These are phyloP conservation scores for Heteromeles arbutifolia DNA, from an alignment of 306 rosid genomes.

Conservation along the genomic window DNA sequence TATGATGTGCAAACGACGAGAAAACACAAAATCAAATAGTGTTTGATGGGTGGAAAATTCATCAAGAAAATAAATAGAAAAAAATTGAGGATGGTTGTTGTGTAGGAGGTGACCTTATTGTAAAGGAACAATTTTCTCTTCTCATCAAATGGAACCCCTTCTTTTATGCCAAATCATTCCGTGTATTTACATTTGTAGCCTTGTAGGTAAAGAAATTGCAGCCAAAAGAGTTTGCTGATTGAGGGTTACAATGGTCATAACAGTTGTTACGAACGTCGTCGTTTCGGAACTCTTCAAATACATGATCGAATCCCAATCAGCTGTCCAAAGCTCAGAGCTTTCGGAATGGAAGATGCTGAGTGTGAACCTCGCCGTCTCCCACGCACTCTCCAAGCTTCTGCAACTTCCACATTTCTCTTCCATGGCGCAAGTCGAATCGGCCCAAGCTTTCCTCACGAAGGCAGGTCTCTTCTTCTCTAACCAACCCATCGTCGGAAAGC, in stretches of 20 bases:
- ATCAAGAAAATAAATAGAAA: slow-evolving; percentile 8
- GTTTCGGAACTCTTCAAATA: background rate
- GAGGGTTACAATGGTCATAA: background rate
- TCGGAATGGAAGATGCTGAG: background rate
- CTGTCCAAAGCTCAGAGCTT: background rate
- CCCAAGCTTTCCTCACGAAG: slow-evolving; percentile 46
- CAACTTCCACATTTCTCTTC: slow-evolving; percentile 30
- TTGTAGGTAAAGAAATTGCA: background rate
- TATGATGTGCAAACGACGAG: background rate
- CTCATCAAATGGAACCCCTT: slow-evolving; percentile 1
- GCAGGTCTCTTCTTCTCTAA: slow-evolving; percentile 28
- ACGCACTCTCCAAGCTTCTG: slow-evolving; percentile 18
- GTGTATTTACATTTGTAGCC: background rate
- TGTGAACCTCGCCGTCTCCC: slow-evolving; percentile 7
- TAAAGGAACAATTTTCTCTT: slow-evolving; percentile 15
- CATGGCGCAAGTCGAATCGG: slow-evolving; percentile 36
- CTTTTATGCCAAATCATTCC: background rate
- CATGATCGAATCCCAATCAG: background rate
- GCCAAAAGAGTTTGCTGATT: background rate
- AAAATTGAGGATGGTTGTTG: slow-evolving; percentile 1
- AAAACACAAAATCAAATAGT: background rate
- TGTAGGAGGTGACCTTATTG: slow-evolving; percentile 23
- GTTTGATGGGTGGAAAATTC: background rate
- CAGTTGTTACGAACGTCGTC: too few species aligned
- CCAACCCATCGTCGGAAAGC: slow-evolving; percentile 19